Base-by-base conservation (phyloP, 805 yeast species). In the Suhomyces pyralidae region DNA sequence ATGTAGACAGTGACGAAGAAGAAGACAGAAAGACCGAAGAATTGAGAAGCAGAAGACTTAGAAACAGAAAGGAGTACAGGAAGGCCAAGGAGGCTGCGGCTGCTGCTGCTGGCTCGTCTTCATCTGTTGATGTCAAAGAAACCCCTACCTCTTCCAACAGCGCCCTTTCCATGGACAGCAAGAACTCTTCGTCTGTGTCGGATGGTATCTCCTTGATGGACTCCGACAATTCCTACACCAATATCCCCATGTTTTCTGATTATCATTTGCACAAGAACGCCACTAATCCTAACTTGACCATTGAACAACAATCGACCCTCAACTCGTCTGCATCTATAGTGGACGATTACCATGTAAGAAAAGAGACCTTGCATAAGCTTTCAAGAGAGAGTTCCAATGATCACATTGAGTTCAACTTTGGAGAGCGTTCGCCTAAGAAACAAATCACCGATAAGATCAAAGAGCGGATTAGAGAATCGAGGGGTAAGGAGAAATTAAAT, bases 171-270 rank as follows among this genome's bases (percentile, higher is more conserved):
- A 52, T 60, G 40, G 54, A 50, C 14, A 60, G 59, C 32, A 61
- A 58, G 42, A 48, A 58, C 44, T 67, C 74, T 6, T 63, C 73
- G 4, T 79, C 86, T 1, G 70, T 74, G 9, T 81, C 88, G 2
- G 84, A 82, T 63, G 86, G 85, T 15, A 68, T 84, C 48, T 83
- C 90, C 7, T 72, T 85, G 53, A 79, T 84, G 58, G 81, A 81
- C 62, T 83, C 88, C 3, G 81, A 78, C 56, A 82, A 80, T 46
- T 83, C 86, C 8, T 73, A 82, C 50, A 78, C 88, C 2, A 83
- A 85, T 63, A 78, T 85, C 42, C 90, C 91, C 2, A 77, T 85
- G 66, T 79, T 85, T 52, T 75, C 81, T 17, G 83, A 81, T 55
- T 82, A 80, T 51, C 67, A 61, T 19, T 64, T 75, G 54, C 77